A percentile compares a stretch with the other conserved stretches of the same genome.
phyloP scores from a whole-genome alignment of 371 early-diverging fungal genomes.

The Mucor lusitanicus region DNA sequence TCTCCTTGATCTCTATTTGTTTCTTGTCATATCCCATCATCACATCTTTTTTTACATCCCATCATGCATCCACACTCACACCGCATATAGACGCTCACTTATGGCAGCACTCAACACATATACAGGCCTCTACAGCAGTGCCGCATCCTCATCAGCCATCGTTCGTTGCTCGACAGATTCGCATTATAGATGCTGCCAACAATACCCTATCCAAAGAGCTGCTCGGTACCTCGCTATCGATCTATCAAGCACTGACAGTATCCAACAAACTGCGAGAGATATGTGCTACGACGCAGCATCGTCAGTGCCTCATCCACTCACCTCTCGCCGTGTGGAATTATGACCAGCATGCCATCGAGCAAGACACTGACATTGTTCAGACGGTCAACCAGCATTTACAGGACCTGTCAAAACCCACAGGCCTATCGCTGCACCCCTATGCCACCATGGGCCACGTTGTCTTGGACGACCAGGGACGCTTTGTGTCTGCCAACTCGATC shows the following conservation, averaged over 20 bases:
- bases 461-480: constrained; percentile 21
- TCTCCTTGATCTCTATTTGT: constrained; percentile 52
- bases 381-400: constrained; percentile 42
- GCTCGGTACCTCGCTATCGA: not conserved
- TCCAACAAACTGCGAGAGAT: not conserved
- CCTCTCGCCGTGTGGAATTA: constrained; percentile 56
- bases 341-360: constrained; percentile 16
- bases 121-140: constrained; percentile 11
- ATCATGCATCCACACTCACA: not conserved
- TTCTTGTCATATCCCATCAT: constrained; percentile 51
- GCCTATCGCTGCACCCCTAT: constrained; percentile 49
- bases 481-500: constrained; percentile 52
- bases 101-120: constrained; percentile 30
- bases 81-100: constrained; percentile 29
- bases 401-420: constrained; percentile 30
- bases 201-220: not conserved
- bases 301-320: constrained; percentile 57
- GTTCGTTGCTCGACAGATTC: constrained; percentile 39
- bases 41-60: not conserved
- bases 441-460: constrained; percentile 57
- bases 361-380: constrained; percentile 31
- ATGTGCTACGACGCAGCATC: constrained; percentile 4
- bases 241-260: constrained; percentile 2
- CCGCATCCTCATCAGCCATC: not conserved
- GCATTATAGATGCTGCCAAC: constrained; percentile 4